Conservation (phyloP, 2,329 filamentous ascomycete genomes). For the Hypoxylon sp. region DNA sequence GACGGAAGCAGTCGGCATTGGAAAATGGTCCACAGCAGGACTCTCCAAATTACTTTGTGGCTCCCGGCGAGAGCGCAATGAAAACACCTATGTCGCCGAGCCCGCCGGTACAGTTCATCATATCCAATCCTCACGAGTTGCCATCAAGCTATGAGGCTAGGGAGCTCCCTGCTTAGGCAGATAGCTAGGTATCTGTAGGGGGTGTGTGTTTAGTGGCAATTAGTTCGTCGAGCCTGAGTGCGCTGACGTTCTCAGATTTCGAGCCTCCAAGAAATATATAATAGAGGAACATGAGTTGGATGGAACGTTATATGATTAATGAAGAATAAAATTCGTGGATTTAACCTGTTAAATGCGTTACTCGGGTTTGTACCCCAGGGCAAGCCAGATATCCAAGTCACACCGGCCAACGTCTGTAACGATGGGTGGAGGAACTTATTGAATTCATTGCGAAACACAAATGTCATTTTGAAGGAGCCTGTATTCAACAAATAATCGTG, state of each 20-base stretch:
- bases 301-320: neutral
- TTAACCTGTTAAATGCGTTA: neutral
- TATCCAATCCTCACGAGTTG: conserved; percentile 15
- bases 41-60: neutral
- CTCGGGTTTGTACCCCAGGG: neutral
- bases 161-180: conserved; percentile 19
- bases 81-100: neutral
- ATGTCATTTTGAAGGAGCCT: neutral
- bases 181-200: neutral
- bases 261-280: neutral
- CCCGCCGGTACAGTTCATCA: neutral
- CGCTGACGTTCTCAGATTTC: neutral
- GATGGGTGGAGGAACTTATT: neutral
- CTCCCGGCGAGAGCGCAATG: neutral
- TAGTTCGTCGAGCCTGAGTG: neutral
- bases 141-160: conserved; percentile 1
- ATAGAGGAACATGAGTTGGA: neutral
- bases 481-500: neutral
- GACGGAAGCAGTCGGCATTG: neutral
- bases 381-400: neutral
- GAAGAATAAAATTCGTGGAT: neutral
- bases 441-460: neutral
- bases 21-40: neutral
- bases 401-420: neutral
- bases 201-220: neutral